Evolutionary conservation across 2,329 filamentous ascomycete species (phyloP), one percentile per base, ranked within the genome.

Genomic region (Nakataea oryzae): DNA sequence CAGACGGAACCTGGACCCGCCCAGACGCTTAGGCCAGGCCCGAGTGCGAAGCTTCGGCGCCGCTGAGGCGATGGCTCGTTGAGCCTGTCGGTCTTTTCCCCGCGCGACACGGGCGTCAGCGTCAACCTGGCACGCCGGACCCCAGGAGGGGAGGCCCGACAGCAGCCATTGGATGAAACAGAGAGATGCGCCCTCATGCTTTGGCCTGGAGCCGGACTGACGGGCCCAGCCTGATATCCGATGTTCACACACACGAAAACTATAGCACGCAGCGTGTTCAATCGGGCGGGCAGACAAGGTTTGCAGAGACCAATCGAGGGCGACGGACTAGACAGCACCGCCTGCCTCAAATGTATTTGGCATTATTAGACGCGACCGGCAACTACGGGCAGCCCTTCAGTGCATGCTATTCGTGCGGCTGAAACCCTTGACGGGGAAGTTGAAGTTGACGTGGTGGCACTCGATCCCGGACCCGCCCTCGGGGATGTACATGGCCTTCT

Each of bases 401-500:
- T 55, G n/a, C 54, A 55, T 28, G 24, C 24, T 27, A 55, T 27
- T 55, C 54, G 54, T 27, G 27, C 11, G 24, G 11, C 24, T 13
- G 24, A 27, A 55, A 12, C 54, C 54, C 54, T 8, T 55, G 14
- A 55, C 26, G 3, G 54, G 54, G 27, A 55, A 55, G n/a, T 55
- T 27, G 54, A 26, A 27, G 24, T 55, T 55, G 27, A 55, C 54
- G 14, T 55, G 54, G 2, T 55, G 54, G 34, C 17, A 17, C 34
- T 47, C 34, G 21, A n/a, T 55, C 14, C 12, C 24, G 5, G 26
- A 61, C 11, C 65, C 67, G 34, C 32, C 11, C 24, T n/a, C 61
- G 47, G 64, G 66, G 26, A 64, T 63, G 28, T 65, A 67, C 8
- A 65, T 21, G 26, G 62, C 34, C 58, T 66, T 67, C 54, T 65